These are phyloP conservation scores for Suillus clintonianus DNA, from an alignment of 768 basidiomycete genomes.

Conservation along the genomic window DNA sequence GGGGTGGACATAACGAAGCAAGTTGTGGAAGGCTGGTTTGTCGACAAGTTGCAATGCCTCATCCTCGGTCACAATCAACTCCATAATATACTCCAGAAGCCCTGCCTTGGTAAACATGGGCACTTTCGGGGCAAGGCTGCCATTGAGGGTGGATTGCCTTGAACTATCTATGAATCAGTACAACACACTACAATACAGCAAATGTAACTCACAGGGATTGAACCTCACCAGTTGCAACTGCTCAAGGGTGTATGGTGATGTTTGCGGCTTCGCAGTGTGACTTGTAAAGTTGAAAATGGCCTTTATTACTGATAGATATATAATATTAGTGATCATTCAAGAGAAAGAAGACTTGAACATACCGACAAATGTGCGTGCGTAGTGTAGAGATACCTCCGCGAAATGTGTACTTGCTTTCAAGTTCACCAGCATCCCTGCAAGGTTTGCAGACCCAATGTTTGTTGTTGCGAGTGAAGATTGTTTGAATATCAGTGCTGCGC, in stretches of 20 bases:
- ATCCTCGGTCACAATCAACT: background rate
- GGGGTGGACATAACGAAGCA: background rate
- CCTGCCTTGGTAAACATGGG: background rate
- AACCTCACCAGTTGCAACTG: background rate
- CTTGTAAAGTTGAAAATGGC: background rate
- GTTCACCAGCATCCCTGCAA: too few relatives aligned
- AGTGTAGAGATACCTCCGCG: too few relatives aligned
- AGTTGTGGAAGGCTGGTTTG: background rate
- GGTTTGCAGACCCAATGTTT: too few relatives aligned
- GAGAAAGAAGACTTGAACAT: too few relatives aligned
- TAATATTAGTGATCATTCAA: too few relatives aligned
- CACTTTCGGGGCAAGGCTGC: background rate
- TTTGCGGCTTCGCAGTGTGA: background rate
- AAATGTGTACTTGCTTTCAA: too few relatives aligned
- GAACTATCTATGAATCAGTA: background rate
- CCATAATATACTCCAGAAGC: background rate
- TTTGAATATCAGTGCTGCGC: too few relatives aligned
- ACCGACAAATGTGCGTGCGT: too few relatives aligned
- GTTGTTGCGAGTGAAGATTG: too few relatives aligned
- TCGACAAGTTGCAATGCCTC: background rate
- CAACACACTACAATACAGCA: background rate
- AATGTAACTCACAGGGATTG: background rate
- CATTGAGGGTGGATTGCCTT: background rate
- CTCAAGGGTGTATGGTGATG: background rate
- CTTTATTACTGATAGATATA: background rate